Evolutionary conservation across 441 rosid genomes (phyloP), one percentile per base, ranked within the genome.

Genomic region (Erodium texanum): DNA sequence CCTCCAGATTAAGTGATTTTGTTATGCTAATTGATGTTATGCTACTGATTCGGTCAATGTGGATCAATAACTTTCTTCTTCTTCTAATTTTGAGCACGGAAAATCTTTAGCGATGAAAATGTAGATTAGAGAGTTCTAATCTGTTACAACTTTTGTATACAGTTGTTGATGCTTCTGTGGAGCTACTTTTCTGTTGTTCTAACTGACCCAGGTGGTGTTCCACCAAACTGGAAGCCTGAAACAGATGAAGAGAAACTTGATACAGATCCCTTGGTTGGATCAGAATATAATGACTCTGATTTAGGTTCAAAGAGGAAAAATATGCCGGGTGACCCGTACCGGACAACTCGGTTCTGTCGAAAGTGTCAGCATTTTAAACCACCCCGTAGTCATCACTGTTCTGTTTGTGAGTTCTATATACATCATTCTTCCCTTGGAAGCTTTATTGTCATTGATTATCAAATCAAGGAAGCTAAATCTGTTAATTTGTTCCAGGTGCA

Each of bases 301-400:
- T 23, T 75, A 0, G 82, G 74, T 69, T 52, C 59, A 48, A 69
- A 75, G 23, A 77, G 62, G 65, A 64, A 32, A 32, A 32, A 32
- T 32, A 32, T 32, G 36, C 5, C 61, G 48, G 67, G 65, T 48
- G 80, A 75, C 59, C 78, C 77, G 36, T 66, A 80, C 74, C 83
- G 66, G 16, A 77, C 75, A 75, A 43, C 75, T 64, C 84, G 96
- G 24, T 83, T 80, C 67, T 93, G 98, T 82, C 80, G 88, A 24
- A 90, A 90, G 69, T 93, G 97, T 75, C 83, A 82, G 75, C 87
- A 84, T 68, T 81, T 78, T 24, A 93, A 89, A 72, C 98, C 98
- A 41, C 86, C 94, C n/a, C 91, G 97, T 22, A 75, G 91, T 74
- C 98, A 93, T 78, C 98, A 93, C 71, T 93, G 98, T 76, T 93